Evolutionary conservation across 225 moss, liverwort and hornwort species (phyloP), one percentile per base, ranked within the genome.

Genomic region (Anthoceros angustus): DNA sequence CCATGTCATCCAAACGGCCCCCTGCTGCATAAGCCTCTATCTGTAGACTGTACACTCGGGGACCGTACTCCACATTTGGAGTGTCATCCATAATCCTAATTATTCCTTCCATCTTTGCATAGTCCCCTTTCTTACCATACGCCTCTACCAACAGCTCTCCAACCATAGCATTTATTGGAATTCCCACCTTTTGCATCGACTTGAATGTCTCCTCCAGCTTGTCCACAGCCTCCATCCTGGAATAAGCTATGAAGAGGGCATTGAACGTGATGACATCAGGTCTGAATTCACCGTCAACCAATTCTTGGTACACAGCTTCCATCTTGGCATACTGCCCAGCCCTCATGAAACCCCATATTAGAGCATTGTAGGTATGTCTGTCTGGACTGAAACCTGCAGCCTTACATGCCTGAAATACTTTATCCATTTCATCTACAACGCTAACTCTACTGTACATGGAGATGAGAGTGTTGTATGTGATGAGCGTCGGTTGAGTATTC

Each of bases 311-410:
- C 42, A 78, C 69, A 42, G 81, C 81, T 78, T 98, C 98, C 98
- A 98, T 98, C 65, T 80, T 72, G 42, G 72, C 70, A 42, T 87
- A 70, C 60, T 84, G 71, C 39, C 79, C 80, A 23, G 85, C 77
- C 48, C 92, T 86, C 98, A 98, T 92, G 77, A 76, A 98, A 43
- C 98, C 98, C 98, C 98, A 98, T 41, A 98, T 86, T 61, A 98
- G 79, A 23, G 92, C 82, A 48, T 98, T 98, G 74, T 83, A 89
- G 18, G 98, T 98, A 67, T 92, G 80, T 63, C 83, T 78, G 38
- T 98, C 98, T n/a, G 92, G 98, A 66, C 79, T 75, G 40, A 92
- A 98, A 3, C 89, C 89, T 15, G 86, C 72, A 64, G 78, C 77
- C 70, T 86, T 98, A 66, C 89, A 89, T 26, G 82, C 71, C n/a